Evolutionary conservation across 495 filamentous ascomycete species (phyloP).

Genomic region (Daldinia vernicosa): DNA sequence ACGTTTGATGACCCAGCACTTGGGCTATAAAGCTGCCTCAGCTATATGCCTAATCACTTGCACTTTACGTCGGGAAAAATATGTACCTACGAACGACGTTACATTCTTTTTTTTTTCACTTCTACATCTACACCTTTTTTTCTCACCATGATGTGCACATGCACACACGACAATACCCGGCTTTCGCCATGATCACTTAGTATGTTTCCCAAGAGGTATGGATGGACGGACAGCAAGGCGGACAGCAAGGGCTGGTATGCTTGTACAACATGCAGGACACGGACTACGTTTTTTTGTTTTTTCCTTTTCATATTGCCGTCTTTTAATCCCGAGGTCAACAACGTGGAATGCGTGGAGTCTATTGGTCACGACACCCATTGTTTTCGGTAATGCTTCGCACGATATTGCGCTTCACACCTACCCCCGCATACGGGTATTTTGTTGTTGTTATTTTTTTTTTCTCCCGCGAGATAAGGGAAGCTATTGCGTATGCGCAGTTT

Average conservation of each 20-base stretch:
- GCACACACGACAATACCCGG: conserved; percentile 39
- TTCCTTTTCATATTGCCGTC: neutral
- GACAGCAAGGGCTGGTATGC: conserved; percentile 14
- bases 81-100: conserved; percentile 5
- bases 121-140: conserved; percentile 11
- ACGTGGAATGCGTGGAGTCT: conserved; percentile 32
- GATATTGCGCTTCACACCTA: conserved; percentile 5
- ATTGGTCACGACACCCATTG: conserved; percentile 23
- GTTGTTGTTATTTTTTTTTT: neutral
- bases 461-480: neutral
- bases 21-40: conserved; percentile 7
- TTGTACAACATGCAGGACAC: conserved; percentile 28
- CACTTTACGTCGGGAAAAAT: conserved; percentile 3
- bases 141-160: conserved; percentile 12
- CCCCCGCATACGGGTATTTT: neutral
- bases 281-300: conserved; percentile 3
- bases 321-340: conserved; percentile 19
- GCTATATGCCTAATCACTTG: neutral
- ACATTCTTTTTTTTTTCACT: conserved; percentile 9
- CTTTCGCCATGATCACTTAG: conserved; percentile 34
- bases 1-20: conserved; percentile 56
- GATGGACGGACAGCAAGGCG: conserved; percentile 16
- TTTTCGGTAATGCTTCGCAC: conserved; percentile 9
- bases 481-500: conserved; percentile 1
- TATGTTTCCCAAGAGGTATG: conserved; percentile 26